Conservation (phyloP, 495 filamentous ascomycete genomes). For the Penicillium flavigenum region DNA sequence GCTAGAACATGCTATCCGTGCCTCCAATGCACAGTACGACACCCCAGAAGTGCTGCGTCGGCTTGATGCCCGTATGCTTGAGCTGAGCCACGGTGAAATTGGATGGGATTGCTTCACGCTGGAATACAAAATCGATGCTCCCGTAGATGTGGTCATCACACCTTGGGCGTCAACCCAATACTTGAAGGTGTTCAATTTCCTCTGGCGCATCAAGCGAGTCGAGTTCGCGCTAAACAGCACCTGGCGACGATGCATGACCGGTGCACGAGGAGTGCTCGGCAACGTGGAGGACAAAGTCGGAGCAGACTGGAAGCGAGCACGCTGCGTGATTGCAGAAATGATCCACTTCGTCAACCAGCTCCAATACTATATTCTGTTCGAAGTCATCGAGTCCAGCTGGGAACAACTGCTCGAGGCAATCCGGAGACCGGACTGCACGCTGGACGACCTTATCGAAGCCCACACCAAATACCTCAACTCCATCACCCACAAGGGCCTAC, state of each 20-base stretch:
- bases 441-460: slow-evolving; percentile 92
- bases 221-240: slow-evolving; percentile 88
- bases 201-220: slow-evolving; percentile 97
- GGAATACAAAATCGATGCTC: slow-evolving; percentile 97
- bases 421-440: slow-evolving; percentile 75
- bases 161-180: slow-evolving; percentile 94
- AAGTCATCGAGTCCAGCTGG: slow-evolving; percentile 96
- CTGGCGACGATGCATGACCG: slow-evolving; percentile 97
- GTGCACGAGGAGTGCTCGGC: slow-evolving; percentile 85
- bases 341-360: slow-evolving; percentile 96
- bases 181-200: slow-evolving; percentile 98
- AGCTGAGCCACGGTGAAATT: slow-evolving; percentile 92
- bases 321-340: slow-evolving; percentile 93
- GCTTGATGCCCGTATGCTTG: slow-evolving; percentile 93
- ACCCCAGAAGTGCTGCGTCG: slow-evolving; percentile 87
- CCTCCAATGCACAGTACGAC: slow-evolving; percentile 96
- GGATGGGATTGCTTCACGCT: slow-evolving; percentile 99
- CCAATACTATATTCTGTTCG: slow-evolving; percentile 98
- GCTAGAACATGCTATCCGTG: slow-evolving; percentile 93
- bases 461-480: slow-evolving; percentile 87
- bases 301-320: slow-evolving; percentile 82
- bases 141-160: slow-evolving; percentile 95
- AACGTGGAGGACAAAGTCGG: slow-evolving; percentile 73
- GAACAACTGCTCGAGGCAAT: slow-evolving; percentile 78
- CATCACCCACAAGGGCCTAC: slow-evolving; percentile 94